These are phyloP conservation scores for Phytopythium delawarense DNA, from an alignment of 352 stramenopile species.

Conservation along the genomic window DNA sequence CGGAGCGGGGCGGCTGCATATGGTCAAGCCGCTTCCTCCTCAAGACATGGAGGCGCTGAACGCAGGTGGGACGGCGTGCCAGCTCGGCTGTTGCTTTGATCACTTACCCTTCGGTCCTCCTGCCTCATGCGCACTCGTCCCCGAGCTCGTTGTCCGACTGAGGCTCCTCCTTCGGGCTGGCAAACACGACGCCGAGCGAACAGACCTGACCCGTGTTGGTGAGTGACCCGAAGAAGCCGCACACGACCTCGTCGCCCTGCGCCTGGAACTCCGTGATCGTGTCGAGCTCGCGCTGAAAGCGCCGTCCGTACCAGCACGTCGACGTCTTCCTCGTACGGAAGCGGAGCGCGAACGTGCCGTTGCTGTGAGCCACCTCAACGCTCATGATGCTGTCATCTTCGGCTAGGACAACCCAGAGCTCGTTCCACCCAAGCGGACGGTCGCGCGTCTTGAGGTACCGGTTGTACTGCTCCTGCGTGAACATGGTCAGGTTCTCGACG, in stretches of 20 bases:
- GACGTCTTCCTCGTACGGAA: not conserved
- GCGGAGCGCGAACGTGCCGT: slow-evolving; percentile 1
- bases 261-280: slow-evolving; percentile 1
- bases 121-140: not conserved
- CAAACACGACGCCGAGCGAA: slow-evolving; percentile 6
- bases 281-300: not conserved
- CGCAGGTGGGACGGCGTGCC: not conserved
- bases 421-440: slow-evolving; percentile 1
- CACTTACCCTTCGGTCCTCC: not conserved
- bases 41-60: not conserved
- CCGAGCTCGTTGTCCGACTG: not conserved
- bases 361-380: slow-evolving; percentile 5
- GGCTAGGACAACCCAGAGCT: not conserved
- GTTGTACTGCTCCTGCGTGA: slow-evolving; percentile 4
- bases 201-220: slow-evolving; percentile 6
- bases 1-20: not conserved
- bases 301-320: slow-evolving; percentile 6
- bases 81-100: not conserved
- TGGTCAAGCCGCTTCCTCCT: not conserved
- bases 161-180: not conserved
- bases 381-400: not conserved
- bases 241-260: not conserved
- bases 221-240: slow-evolving; percentile 9
- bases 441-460: not conserved
- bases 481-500: not conserved